phyloP scores from a whole-genome alignment of 2,329 filamentous ascomycete genomes.

The Colletotrichum incanum region DNA sequence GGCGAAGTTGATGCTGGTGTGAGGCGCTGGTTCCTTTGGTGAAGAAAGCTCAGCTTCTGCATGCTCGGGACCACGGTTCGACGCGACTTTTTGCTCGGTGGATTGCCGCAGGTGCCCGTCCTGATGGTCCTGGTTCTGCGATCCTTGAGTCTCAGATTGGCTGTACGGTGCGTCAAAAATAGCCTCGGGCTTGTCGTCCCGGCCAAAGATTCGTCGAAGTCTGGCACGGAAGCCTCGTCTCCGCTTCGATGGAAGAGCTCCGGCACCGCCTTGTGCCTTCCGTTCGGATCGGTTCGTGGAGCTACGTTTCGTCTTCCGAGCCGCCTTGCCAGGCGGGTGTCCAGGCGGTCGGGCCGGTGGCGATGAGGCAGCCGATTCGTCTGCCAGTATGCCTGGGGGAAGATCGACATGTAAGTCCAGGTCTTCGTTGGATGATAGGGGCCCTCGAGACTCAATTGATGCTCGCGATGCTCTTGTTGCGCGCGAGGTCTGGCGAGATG shows the following conservation, averaged over 20 bases:
- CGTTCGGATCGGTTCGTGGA: not conserved
- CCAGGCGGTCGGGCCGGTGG: not conserved
- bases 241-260: not conserved
- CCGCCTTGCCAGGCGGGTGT: not conserved
- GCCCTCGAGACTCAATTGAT: constrained; percentile 17
- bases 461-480: constrained; percentile 9
- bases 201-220: constrained; percentile 16
- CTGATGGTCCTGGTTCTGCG: not conserved
- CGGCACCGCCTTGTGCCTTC: not conserved
- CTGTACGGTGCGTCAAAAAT: not conserved
- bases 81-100: not conserved
- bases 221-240: constrained; percentile 13
- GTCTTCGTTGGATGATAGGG: constrained; percentile 20
- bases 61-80: not conserved
- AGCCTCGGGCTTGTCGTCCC: not conserved
- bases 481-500: constrained; percentile 2
- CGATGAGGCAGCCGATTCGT: not conserved
- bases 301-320: constrained; percentile 6
- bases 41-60: not conserved
- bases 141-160: not conserved
- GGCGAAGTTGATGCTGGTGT: not conserved
- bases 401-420: constrained; percentile 4
- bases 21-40: not conserved
- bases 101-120: not conserved
- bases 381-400: not conserved